Evolutionary conservation across 306 rosid species (phyloP), one percentile per base, ranked within the genome.

Genomic region (Acacia acuminata): DNA sequence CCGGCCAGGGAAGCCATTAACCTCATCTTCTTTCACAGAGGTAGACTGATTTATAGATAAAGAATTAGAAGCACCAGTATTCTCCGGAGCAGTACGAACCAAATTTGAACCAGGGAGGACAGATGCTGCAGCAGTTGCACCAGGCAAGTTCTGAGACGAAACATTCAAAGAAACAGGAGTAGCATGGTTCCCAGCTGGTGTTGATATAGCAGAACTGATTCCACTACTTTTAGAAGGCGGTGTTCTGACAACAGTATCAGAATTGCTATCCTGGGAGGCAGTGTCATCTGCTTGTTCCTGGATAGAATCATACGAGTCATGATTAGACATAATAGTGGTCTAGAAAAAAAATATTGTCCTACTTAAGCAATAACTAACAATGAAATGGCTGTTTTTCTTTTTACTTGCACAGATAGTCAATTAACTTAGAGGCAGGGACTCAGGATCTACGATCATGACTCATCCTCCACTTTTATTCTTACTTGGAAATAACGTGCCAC

Each of bases 271-370:
- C 82, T 83, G 93, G 77, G 92, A 90, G 74, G 89, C 84, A 43
- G 90, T 56, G 68, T 91, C 96, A 75, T 93, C 97, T 82, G 86
- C 87, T 72, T 89, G 91, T 78, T 93, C 97, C 84, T 84, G 92
- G 9, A 90, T 81, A 85, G 85, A 82, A 72, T 84, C 78, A 84
- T 67, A 80, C 73, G 38, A 88, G 77, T 87, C 56, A 44, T n/a
- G 70, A 82, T 69, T 84, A 81, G 90, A 78, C 48, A 80, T 78
- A 48, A 32, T 80, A 45, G 81, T 53, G 38, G 73, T 83, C 90
- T 81, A 81, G 76, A 13, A 85, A 64, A 64, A 71, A 79, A 56
- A 55, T 51, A 44, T 20, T 64, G 71, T 60, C 48, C 63, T 20
- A 72, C 20, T 44, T 32, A 56, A 50, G 30, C 40, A 43, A 51